phyloP scores from a whole-genome alignment of 768 basidiomycete genomes.

The Suillus plorans region DNA sequence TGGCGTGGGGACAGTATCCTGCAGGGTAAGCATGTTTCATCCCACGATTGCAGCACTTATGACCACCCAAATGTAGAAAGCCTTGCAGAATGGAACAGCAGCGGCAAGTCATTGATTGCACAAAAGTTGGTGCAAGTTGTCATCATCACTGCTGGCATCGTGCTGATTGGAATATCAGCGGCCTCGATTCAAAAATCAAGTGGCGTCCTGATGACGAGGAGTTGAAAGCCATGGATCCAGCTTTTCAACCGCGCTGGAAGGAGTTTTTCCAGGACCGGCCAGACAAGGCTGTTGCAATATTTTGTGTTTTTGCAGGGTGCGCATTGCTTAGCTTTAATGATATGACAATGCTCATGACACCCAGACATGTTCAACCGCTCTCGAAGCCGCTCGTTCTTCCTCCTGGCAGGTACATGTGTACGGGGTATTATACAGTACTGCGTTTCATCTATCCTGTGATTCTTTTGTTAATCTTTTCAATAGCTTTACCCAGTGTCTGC shows the following conservation, averaged over 20 bases:
- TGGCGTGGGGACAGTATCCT: slow-evolving; percentile 41
- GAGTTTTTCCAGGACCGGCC: slow-evolving; percentile 47
- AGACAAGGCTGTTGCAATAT: slow-evolving; percentile 55
- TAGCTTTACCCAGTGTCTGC: too few relatives aligned
- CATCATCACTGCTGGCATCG: background rate
- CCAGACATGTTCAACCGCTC: background rate
- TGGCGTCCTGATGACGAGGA: slow-evolving; percentile 51
- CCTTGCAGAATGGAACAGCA: slow-evolving; percentile 28
- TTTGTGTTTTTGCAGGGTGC: slow-evolving; percentile 45
- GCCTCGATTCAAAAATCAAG: slow-evolving; percentile 55
- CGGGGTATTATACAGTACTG: too few relatives aligned
- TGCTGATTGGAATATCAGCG: slow-evolving; percentile 31
- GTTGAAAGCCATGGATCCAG: slow-evolving; percentile 45
- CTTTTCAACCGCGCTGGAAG: slow-evolving; percentile 49
- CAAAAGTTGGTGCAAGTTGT: slow-evolving; percentile 43
- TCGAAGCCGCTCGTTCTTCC: slow-evolving; percentile 3
- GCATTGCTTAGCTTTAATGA: background rate
- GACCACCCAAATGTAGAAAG: slow-evolving; percentile 10
- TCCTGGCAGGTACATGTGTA: background rate
- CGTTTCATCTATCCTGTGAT: too few relatives aligned
- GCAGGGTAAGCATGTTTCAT: slow-evolving; percentile 34
- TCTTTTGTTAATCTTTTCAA: too few relatives aligned
- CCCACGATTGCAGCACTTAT: slow-evolving; percentile 7
- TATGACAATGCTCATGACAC: background rate
- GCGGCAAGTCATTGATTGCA: slow-evolving; percentile 46